Conservation (phyloP, 2,329 filamentous ascomycete species). For the Daldinia eschscholtzii region DNA sequence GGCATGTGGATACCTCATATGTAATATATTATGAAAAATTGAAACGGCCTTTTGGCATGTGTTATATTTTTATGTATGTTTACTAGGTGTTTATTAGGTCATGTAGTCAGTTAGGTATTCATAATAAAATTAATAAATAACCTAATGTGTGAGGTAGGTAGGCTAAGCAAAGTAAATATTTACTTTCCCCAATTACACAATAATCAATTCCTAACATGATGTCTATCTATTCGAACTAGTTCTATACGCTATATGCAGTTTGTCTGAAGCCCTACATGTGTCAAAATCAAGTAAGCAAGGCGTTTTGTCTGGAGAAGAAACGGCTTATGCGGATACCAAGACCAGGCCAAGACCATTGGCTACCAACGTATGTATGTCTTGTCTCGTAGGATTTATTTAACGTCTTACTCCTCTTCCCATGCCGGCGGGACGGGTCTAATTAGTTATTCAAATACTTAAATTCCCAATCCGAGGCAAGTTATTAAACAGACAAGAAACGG, state of each 20-base stretch:
- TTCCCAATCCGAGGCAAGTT: not conserved
- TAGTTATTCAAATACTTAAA: not conserved
- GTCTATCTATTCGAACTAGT: not conserved
- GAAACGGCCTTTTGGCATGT: too few species aligned
- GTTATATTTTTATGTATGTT: not conserved
- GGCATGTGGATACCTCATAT: too few species aligned
- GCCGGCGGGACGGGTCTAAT: not conserved
- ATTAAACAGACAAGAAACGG: not conserved
- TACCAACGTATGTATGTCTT: constrained; percentile 8
- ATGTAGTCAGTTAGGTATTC: not conserved
- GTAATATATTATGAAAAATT: too few species aligned
- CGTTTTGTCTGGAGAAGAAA: not conserved
- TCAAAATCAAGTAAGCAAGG: not conserved
- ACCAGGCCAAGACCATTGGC: not conserved
- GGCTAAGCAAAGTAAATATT: constrained; percentile 5
- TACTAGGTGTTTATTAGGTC: not conserved
- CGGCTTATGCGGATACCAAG: not conserved
- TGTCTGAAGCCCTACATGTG: not conserved
- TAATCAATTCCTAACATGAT: not conserved
- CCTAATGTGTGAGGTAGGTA: not conserved
- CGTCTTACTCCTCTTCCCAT: not conserved
- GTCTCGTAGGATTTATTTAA: not conserved
- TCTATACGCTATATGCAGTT: not conserved
- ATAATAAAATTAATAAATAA: not conserved
- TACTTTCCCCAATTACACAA: not conserved